Evolutionary conservation across 176 grass and related monocot species (phyloP).

Genomic region (Melocanna baccifera): DNA sequence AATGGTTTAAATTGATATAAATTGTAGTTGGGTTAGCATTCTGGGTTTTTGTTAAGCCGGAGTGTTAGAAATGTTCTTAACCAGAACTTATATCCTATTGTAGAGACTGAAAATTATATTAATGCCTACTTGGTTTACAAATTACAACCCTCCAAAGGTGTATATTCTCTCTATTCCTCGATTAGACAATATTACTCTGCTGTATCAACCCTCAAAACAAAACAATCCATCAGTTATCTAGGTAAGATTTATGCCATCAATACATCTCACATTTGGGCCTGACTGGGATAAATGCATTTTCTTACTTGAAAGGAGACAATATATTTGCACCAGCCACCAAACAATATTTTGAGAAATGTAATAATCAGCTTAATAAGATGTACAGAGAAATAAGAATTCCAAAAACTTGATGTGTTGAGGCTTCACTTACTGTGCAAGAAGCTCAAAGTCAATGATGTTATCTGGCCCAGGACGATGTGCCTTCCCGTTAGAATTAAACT

Average conservation of each 20-base stretch:
- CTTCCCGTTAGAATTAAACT: conserved; percentile 72
- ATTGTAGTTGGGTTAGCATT: too few relatives aligned
- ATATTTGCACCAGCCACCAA: background rate
- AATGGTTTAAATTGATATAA: too few relatives aligned
- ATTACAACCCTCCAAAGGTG: background rate
- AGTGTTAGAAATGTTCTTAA: background rate
- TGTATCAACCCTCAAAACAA: background rate
- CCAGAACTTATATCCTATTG: background rate
- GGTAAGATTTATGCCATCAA: background rate
- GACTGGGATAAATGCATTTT: background rate
- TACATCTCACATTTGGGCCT: background rate
- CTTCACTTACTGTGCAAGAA: conserved; percentile 79
- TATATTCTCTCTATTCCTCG: background rate
- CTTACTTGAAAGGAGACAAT: background rate
- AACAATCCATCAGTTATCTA: background rate
- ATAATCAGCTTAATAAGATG: background rate
- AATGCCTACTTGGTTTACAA: background rate
- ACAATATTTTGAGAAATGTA: background rate
- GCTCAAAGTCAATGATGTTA: conserved; percentile 86
- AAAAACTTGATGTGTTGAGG: background rate
- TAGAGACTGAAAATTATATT: background rate
- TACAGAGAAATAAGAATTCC: background rate
- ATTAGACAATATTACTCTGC: background rate
- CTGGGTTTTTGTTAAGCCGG: too few relatives aligned
- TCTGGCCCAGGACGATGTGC: conserved; percentile 87